Conservation (phyloP, 1,284 basidiomycete genomes). For the Microbotryum lychnidis-dioicae region DNA sequence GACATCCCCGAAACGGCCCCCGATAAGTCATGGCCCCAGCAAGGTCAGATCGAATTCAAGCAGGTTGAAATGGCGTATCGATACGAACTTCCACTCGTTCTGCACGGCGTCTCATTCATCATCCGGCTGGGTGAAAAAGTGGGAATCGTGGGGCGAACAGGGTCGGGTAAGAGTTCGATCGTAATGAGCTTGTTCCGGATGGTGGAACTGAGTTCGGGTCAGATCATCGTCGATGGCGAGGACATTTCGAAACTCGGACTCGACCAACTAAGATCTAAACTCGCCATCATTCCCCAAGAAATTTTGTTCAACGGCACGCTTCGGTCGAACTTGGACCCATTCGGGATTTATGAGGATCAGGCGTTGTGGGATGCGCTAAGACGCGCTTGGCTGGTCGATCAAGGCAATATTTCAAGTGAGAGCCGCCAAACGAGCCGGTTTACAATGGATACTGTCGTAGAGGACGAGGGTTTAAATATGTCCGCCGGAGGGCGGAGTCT, state of each 20-base stretch:
- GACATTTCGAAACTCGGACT: slow-evolving; percentile 50
- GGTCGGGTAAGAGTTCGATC: slow-evolving; percentile 60
- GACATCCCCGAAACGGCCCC: slow-evolving; percentile 23
- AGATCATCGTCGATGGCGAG: slow-evolving; percentile 61
- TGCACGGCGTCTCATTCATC: slow-evolving; percentile 44
- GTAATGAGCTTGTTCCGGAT: slow-evolving; percentile 62
- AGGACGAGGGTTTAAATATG: slow-evolving; percentile 78
- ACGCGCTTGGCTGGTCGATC: slow-evolving; percentile 38
- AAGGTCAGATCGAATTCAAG: slow-evolving; percentile 37
- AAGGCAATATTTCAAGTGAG: slow-evolving; percentile 4
- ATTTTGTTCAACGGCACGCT: slow-evolving; percentile 47
- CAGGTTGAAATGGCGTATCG: slow-evolving; percentile 46
- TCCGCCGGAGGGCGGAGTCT: slow-evolving; percentile 58
- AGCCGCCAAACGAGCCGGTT: slow-evolving; percentile 42
- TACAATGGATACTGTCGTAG: slow-evolving; percentile 67
- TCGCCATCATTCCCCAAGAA: slow-evolving; percentile 67
- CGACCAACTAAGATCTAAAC: slow-evolving; percentile 50
- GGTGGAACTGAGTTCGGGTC: slow-evolving; percentile 56
- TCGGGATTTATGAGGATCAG: slow-evolving; percentile 39
- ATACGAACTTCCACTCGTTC: slow-evolving; percentile 45
- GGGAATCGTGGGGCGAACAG: slow-evolving; percentile 46
- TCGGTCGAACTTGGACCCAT: slow-evolving; percentile 41
- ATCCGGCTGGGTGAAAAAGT: slow-evolving; percentile 48
- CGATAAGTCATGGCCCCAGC: slow-evolving; percentile 36
- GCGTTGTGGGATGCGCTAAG: slow-evolving; percentile 39